These are phyloP conservation scores for Coix lacrymajobi DNA, from an alignment of 176 grass and related monocot species.

Conservation along the genomic window DNA sequence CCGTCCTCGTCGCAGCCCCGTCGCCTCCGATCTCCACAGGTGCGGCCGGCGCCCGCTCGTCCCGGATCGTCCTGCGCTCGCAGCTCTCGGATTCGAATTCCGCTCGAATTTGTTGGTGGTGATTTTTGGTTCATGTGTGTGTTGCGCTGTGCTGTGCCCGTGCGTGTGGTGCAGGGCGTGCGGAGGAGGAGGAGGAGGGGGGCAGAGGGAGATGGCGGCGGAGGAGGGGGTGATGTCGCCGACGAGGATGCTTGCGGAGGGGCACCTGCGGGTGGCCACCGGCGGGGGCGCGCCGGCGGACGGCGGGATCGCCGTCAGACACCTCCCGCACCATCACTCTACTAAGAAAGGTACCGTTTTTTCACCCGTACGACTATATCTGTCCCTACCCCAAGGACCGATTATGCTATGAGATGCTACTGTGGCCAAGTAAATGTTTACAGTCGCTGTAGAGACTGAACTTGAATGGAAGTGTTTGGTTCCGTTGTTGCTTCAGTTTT, in stretches of 20 bases:
- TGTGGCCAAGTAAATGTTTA: not conserved
- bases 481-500: not conserved
- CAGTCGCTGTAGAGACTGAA: not conserved
- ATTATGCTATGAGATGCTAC: not conserved
- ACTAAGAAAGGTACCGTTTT: slow-evolving; percentile 37
- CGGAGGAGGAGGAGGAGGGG: slow-evolving; percentile 24
- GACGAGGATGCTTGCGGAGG: slow-evolving; percentile 59
- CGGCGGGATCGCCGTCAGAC: slow-evolving; percentile 60
- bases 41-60: not conserved
- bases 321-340: slow-evolving; percentile 50
- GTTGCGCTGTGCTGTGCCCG: not conserved
- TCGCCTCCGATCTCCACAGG: slow-evolving; percentile 44
- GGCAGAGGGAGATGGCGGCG: slow-evolving; percentile 46
- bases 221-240: slow-evolving; percentile 50
- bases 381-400: not conserved
- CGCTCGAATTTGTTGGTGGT: not conserved
- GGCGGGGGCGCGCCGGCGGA: slow-evolving; percentile 44
- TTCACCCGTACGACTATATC: not conserved
- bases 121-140: not conserved
- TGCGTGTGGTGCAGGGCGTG: not conserved
- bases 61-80: not conserved
- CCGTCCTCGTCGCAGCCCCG: not conserved
- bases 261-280: slow-evolving; percentile 50
- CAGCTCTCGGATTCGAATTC: not conserved
- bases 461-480: not conserved